phyloP scores from a whole-genome alignment of 2,329 filamentous ascomycete species.

The Pestalotiopsis sp. region DNA sequence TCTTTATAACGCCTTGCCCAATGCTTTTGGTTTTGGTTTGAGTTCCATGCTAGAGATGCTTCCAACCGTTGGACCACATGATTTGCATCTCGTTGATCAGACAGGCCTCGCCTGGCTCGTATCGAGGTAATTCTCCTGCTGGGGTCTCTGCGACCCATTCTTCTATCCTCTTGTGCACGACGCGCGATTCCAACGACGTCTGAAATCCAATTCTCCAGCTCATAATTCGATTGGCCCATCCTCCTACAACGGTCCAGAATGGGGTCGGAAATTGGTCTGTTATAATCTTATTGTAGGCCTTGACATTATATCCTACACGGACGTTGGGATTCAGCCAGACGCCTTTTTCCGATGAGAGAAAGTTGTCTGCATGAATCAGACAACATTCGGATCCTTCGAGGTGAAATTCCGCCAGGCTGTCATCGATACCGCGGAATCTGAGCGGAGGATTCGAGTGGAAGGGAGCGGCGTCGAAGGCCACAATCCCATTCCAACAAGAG shows the following conservation, averaged over 20 bases:
- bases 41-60: constrained; percentile 47
- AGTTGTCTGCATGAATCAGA: constrained; percentile 61
- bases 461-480: constrained; percentile 45
- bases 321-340: constrained; percentile 60
- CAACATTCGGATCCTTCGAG: constrained; percentile 67
- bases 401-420: constrained; percentile 54
- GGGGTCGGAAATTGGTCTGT: constrained; percentile 40
- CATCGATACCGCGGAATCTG: constrained; percentile 63
- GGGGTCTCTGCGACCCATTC: constrained; percentile 41
- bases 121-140: constrained; percentile 28
- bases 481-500: constrained; percentile 73
- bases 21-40: not conserved
- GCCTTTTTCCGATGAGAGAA: constrained; percentile 42
- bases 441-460: constrained; percentile 50
- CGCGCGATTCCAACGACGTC: constrained; percentile 36
- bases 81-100: constrained; percentile 64
- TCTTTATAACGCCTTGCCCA: not conserved
- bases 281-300: constrained; percentile 39
- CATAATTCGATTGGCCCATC: constrained; percentile 37
- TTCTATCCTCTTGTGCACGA: constrained; percentile 42
- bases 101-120: constrained; percentile 50
- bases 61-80: constrained; percentile 60
- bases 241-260: constrained; percentile 47
- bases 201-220: constrained; percentile 34
- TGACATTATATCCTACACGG: constrained; percentile 51